These are phyloP conservation scores for Aspergillus phoenicis DNA, from an alignment of 2,329 filamentous ascomycete species.

Conservation along the genomic window DNA sequence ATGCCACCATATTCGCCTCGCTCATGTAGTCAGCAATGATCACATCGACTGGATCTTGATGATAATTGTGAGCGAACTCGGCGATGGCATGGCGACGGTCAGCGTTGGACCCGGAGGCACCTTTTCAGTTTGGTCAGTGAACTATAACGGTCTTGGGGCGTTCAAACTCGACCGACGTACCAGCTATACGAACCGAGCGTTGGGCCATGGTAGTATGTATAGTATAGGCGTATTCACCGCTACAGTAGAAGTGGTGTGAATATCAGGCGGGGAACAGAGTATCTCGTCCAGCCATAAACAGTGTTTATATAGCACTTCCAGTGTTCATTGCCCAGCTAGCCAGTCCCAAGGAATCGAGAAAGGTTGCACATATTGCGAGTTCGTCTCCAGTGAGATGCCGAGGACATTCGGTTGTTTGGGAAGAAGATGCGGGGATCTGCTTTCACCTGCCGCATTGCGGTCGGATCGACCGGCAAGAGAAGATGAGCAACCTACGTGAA, in stretches of 20 bases:
- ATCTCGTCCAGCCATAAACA: no score
- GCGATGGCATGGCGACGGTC: conserved; percentile 51
- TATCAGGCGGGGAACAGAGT: no score
- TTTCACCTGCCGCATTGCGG: neutral
- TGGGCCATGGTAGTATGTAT: conserved; percentile 17
- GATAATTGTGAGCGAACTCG: conserved; percentile 44
- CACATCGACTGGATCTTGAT: conserved; percentile 50
- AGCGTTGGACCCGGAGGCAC: conserved; percentile 49
- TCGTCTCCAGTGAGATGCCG: neutral
- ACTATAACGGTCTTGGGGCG: neutral
- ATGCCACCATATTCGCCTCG: conserved; percentile 56
- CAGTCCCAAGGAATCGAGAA: neutral
- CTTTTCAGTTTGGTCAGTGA: conserved; percentile 20
- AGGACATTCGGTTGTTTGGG: conserved; percentile 20
- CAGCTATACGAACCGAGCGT: conserved; percentile 34
- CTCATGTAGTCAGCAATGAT: conserved; percentile 53
- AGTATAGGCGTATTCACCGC: neutral
- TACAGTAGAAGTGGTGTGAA: neutral
- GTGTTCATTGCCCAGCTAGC: neutral
- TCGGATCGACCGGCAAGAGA: neutral
- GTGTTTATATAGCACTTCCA: neutral
- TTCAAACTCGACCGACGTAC: conserved; percentile 15
- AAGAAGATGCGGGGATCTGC: conserved; percentile 19
- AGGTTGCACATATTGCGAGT: neutral
- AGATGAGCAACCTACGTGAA: neutral